Conservation (phyloP, 305 asterid species). For the Salvia sclarea region DNA sequence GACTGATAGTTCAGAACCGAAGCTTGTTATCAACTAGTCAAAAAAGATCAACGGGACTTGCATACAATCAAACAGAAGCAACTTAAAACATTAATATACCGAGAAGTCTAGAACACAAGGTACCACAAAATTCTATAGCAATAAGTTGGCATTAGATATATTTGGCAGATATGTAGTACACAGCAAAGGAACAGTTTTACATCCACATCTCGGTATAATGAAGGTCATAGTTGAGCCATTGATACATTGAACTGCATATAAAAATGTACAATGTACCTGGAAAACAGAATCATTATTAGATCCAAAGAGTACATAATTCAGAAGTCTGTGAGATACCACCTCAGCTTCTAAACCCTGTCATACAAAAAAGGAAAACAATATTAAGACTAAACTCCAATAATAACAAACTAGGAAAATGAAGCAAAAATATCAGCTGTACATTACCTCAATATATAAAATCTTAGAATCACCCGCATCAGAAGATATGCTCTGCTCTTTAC, state of each 20-base stretch:
- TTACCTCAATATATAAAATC: slow-evolving; percentile 70
- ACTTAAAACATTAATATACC: background rate
- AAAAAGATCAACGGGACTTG: background rate
- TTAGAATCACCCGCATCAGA: slow-evolving; percentile 49
- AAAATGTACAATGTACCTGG: slow-evolving; percentile 56
- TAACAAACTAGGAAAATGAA: slow-evolving; percentile 10
- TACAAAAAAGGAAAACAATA: slow-evolving; percentile 7
- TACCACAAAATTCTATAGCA: background rate
- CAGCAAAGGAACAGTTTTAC: slow-evolving; percentile 12
- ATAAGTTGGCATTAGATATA: slow-evolving; percentile 4
- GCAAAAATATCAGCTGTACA: slow-evolving; percentile 4
- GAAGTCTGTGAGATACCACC: slow-evolving; percentile 37
- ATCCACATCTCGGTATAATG: background rate
- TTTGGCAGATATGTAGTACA: background rate
- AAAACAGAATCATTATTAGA: slow-evolving; percentile 62
- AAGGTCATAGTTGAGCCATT: background rate
- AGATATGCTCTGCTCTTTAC: slow-evolving; percentile 40
- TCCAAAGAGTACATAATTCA: slow-evolving; percentile 47
- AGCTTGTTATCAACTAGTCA: background rate
- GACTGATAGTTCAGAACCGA: background rate
- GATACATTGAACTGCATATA: background rate
- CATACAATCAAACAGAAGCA: background rate
- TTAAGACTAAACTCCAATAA: background rate
- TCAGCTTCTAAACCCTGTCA: slow-evolving; percentile 57
- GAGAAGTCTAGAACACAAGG: background rate